Conservation (phyloP, 192 early-diverging fungal genomes). For the Backusella tuberculispora region DNA sequence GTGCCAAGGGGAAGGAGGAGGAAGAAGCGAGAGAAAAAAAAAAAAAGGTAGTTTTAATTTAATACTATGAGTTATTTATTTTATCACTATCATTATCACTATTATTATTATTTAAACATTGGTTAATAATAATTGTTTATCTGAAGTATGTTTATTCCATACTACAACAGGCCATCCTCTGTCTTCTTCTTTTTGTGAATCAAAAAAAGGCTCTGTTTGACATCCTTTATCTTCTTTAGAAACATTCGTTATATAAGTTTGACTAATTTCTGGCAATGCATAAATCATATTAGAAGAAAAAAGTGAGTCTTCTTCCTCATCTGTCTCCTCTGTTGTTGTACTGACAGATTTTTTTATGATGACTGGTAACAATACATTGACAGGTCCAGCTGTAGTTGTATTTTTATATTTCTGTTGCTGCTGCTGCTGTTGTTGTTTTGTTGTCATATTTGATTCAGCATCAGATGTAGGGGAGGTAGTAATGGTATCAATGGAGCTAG, state of each 20-base stretch:
- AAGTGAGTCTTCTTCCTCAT: background rate
- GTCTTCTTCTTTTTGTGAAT: background rate
- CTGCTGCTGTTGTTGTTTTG: background rate
- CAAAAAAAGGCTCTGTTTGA: background rate
- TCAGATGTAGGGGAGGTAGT: background rate
- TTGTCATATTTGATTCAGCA: background rate
- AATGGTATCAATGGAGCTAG: background rate
- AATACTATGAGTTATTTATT: background rate
- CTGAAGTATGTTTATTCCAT: background rate
- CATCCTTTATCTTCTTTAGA: slow-evolving; percentile 1
- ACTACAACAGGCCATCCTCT: background rate
- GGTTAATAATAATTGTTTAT: background rate
- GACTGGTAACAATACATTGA: background rate
- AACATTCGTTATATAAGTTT: background rate
- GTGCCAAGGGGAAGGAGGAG: background rate
- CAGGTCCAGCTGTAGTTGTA: slow-evolving; percentile 10
- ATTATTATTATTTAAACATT: background rate
- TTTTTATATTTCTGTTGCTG: slow-evolving; percentile 29
- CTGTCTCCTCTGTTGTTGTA: background rate
- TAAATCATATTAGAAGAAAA: background rate
- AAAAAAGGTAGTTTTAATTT: background rate
- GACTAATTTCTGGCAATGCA: slow-evolving; percentile 2
- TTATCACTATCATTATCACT: background rate
- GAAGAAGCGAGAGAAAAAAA: background rate
- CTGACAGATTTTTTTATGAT: slow-evolving; percentile 4